Conservation (phyloP, 2,329 filamentous ascomycete species). For the Fusarium oligoseptatum region DNA sequence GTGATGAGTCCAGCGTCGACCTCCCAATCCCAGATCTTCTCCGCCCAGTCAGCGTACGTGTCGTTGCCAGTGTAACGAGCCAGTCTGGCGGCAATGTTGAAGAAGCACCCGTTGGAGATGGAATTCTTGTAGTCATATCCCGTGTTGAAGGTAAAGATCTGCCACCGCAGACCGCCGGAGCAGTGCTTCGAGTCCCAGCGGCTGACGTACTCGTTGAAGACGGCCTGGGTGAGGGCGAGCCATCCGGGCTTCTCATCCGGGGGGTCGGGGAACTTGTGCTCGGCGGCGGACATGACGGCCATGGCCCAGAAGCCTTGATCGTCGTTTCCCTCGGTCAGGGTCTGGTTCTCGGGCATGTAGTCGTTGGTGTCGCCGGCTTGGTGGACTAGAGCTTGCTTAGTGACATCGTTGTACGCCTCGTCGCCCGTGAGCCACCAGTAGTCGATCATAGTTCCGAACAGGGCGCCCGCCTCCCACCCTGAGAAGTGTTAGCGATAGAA, state of each 20-base stretch:
- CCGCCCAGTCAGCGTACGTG: conserved; percentile 83
- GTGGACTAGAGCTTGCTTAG: conserved; percentile 69
- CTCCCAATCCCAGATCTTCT: conserved; percentile 78
- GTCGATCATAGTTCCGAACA: conserved; percentile 79
- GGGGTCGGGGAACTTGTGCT: conserved; percentile 80
- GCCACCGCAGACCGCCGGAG: conserved; percentile 84
- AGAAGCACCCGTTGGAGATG: conserved; percentile 78
- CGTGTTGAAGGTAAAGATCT: conserved; percentile 83
- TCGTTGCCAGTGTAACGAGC: conserved; percentile 83
- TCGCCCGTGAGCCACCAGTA: conserved; percentile 81
- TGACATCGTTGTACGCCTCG: conserved; percentile 71
- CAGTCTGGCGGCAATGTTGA: conserved; percentile 77
- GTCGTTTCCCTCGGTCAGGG: conserved; percentile 74
- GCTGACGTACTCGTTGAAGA: conserved; percentile 81
- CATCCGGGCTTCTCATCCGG: conserved; percentile 73
- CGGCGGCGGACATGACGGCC: conserved; percentile 82
- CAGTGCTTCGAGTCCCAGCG: conserved; percentile 78
- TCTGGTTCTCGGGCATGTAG: conserved; percentile 77
- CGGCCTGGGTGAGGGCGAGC: conserved; percentile 82
- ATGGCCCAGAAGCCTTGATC: conserved; percentile 90
- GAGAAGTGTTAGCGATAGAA: conserved; percentile 24
- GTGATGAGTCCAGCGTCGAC: conserved; percentile 68
- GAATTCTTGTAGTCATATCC: conserved; percentile 79
- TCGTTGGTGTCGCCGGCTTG: conserved; percentile 71
- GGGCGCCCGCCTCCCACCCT: conserved; percentile 79